Conservation (phyloP, 2,329 filamentous ascomycete genomes). For the Dothideomycetes sp. region DNA sequence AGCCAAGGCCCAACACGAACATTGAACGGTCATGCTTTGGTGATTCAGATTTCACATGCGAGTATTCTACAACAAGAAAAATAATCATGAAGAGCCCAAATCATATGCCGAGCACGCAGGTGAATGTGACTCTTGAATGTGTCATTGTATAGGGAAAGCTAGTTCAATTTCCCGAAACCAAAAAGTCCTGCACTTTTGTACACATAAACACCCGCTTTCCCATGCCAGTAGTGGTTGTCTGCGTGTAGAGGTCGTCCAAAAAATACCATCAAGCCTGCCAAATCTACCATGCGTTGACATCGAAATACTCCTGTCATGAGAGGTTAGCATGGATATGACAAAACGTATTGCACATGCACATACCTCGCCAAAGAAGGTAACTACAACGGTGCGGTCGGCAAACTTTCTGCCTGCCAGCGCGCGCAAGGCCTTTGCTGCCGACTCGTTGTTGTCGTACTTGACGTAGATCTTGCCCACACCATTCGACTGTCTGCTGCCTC, state of each 20-base stretch:
- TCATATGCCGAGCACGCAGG: no score
- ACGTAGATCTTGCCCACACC: constrained; percentile 97
- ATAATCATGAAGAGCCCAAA: no score
- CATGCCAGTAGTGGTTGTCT: no score
- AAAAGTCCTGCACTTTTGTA: no score
- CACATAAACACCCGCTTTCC: constrained; percentile 6
- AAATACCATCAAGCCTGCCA: constrained; percentile 9
- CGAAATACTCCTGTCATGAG: constrained; percentile 70
- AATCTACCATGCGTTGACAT: constrained; percentile 73
- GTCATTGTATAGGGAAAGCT: no score
- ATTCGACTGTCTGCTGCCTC: constrained; percentile 71
- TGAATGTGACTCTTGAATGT: no score
- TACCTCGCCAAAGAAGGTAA: constrained; percentile 92
- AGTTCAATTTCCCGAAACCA: no score
- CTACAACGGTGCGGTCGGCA: constrained; percentile 89
- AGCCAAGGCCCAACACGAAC: no score
- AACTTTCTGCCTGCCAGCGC: constrained; percentile 94
- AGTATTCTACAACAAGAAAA: constrained; percentile 1
- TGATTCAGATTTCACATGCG: constrained; percentile 1
- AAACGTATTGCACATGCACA: constrained; percentile 24
- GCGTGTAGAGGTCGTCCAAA: constrained; percentile 10
- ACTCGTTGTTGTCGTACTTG: constrained; percentile 74
- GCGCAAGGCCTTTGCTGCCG: constrained; percentile 73
- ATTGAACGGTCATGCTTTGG: no score
- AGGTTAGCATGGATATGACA: neutral